These are phyloP conservation scores for Russula ochroleuca DNA, from an alignment of 768 basidiomycete species.

Conservation along the genomic window DNA sequence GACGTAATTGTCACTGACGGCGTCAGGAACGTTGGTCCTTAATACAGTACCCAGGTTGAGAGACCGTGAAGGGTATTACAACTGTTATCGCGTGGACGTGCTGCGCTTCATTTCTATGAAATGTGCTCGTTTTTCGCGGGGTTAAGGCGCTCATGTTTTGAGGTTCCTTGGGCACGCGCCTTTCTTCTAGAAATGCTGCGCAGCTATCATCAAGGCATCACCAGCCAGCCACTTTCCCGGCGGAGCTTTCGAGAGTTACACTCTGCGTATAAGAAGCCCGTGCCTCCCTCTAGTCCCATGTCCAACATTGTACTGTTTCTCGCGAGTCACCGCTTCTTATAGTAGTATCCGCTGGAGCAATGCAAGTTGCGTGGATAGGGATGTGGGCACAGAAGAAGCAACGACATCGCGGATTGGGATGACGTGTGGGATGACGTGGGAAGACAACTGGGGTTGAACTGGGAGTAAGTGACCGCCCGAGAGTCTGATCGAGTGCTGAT, in stretches of 20 bases:
- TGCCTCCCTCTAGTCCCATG: constrained; percentile 43
- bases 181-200: constrained; percentile 41
- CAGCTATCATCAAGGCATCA: constrained; percentile 29
- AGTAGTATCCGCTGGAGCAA: no score
- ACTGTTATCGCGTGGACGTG: constrained; percentile 50
- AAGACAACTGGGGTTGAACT: background rate
- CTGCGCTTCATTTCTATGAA: constrained; percentile 49
- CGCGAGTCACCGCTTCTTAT: constrained; percentile 46
- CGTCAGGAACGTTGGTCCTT: background rate
- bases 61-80: background rate
- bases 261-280: constrained; percentile 39
- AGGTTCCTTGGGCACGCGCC: constrained; percentile 43
- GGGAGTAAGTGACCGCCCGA: constrained; percentile 29
- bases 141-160: background rate
- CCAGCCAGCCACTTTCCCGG: constrained; percentile 34
- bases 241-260: constrained; percentile 41
- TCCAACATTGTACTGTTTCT: constrained; percentile 56
- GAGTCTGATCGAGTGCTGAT: background rate
- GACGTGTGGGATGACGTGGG: no score
- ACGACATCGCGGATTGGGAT: no score
- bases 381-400: constrained; percentile 17
- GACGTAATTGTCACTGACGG: background rate
- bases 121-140: constrained; percentile 38
- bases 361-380: constrained; percentile 20
- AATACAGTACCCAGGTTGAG: background rate